Percentiles rank a stretch among this genome's conserved stretches.
These are phyloP conservation scores for Yamadazyma jaroonii DNA, from an alignment of 1,139 yeast genomes.

Conservation along the genomic window DNA sequence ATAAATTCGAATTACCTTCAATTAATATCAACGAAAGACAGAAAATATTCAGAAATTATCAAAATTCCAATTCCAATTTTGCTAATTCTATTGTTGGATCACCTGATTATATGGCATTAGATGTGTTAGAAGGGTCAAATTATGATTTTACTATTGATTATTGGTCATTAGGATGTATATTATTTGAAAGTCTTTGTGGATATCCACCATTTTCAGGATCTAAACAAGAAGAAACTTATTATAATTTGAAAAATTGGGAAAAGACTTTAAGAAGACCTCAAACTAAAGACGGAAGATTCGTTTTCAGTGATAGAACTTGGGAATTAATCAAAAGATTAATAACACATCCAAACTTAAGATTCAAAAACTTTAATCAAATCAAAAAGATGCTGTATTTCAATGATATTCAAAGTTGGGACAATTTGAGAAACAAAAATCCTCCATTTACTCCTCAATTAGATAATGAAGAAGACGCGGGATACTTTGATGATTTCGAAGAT, in stretches of 20 bases:
- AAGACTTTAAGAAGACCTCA: constrained; percentile 86
- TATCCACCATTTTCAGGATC: constrained; percentile 97
- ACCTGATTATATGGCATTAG: constrained; percentile 99
- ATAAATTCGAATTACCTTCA: constrained; percentile 59
- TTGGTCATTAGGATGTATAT: constrained; percentile 96
- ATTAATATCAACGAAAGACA: constrained; percentile 86
- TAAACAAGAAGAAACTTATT: constrained; percentile 90
- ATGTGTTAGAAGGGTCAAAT: constrained; percentile 89
- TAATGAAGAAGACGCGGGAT: constrained; percentile 97
- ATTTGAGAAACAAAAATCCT: constrained; percentile 67
- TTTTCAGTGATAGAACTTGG: constrained; percentile 98
- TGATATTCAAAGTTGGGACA: constrained; percentile 72
- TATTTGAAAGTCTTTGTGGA: constrained; percentile 90
- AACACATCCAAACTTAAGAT: constrained; percentile 73
- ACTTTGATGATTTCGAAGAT: constrained; percentile 95
- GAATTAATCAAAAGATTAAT: constrained; percentile 74
- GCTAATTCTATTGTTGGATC: constrained; percentile 97
- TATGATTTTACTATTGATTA: constrained; percentile 97
- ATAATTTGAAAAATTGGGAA: constrained; percentile 91
- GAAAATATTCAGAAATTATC: constrained; percentile 71
- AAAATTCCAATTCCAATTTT: constrained; percentile 30
- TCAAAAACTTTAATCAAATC: constrained; percentile 77
- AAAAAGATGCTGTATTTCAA: constrained; percentile 76
- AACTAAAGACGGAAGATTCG: constrained; percentile 86
- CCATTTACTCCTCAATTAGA: constrained; percentile 97